Evolutionary conservation across 805 yeast species (phyloP).

Genomic region (Tetrapisispora nanseiensis): DNA sequence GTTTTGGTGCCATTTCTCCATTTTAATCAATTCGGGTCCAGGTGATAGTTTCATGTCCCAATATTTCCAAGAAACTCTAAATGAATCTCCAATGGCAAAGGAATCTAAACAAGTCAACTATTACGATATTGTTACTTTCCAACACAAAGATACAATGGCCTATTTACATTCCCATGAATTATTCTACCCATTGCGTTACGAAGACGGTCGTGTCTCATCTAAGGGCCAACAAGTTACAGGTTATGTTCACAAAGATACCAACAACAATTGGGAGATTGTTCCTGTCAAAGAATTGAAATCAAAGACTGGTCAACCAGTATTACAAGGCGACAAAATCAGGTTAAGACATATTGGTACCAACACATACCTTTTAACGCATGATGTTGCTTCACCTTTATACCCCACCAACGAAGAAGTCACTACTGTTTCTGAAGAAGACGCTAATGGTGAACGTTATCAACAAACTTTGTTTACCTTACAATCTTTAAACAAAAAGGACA

Average conservation of each 20-base stretch:
- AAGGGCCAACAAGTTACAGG: conserved; percentile 89
- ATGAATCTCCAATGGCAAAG: conserved; percentile 68
- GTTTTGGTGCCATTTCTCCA: conserved; percentile 85
- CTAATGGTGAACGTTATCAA: conserved; percentile 45
- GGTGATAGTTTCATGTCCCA: conserved; percentile 95
- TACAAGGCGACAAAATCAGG: conserved; percentile 66
- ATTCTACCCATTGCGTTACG: conserved; percentile 82
- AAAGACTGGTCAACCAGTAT: conserved; percentile 40
- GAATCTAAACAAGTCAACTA: conserved; percentile 65
- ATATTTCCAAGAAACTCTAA: conserved; percentile 85
- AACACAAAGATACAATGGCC: conserved; percentile 71
- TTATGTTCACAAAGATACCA: conserved; percentile 41
- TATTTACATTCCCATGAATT: conserved; percentile 73
- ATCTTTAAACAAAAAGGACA: conserved; percentile 43
- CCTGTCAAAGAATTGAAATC: conserved; percentile 45
- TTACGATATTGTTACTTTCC: conserved; percentile 65
- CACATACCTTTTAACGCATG: conserved; percentile 77
- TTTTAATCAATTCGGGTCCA: conserved; percentile 81
- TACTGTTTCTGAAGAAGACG: conserved; percentile 53
- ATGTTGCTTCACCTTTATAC: conserved; percentile 87
- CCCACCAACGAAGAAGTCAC: conserved; percentile 94
- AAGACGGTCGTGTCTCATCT: conserved; percentile 91
- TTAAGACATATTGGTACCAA: conserved; percentile 73
- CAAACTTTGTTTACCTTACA: conserved; percentile 74
- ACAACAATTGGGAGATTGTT: conserved; percentile 80